These are phyloP conservation scores for Hanseniaspora meyeri DNA, from an alignment of 805 yeast species.

Conservation along the genomic window DNA sequence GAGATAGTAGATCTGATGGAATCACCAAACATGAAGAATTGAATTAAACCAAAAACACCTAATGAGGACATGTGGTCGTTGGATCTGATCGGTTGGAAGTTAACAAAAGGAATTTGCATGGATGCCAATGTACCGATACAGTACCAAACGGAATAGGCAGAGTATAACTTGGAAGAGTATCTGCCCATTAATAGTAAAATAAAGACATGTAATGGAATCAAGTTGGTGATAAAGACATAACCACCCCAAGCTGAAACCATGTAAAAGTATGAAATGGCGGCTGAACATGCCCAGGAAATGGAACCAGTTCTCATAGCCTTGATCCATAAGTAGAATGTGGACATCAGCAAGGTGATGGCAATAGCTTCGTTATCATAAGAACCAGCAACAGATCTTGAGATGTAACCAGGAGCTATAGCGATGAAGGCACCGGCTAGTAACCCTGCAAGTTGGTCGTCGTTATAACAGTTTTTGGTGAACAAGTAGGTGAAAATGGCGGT, in stretches of 20 bases:
- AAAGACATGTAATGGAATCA: slow-evolving; percentile 90
- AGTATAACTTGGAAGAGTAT: slow-evolving; percentile 66
- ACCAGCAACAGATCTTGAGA: slow-evolving; percentile 96
- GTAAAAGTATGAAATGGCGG: slow-evolving; percentile 86
- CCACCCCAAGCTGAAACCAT: slow-evolving; percentile 99
- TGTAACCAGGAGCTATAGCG: slow-evolving; percentile 97
- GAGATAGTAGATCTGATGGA: slow-evolving; percentile 67
- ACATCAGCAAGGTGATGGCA: slow-evolving; percentile 90
- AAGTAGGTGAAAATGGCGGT: slow-evolving; percentile 84
- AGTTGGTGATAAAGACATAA: slow-evolving; percentile 93
- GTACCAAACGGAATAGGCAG: slow-evolving; percentile 94
- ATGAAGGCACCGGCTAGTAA: slow-evolving; percentile 84
- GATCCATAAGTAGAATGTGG: slow-evolving; percentile 91
- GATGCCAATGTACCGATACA: slow-evolving; percentile 94
- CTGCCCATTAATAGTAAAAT: slow-evolving; percentile 89
- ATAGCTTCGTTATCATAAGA: slow-evolving; percentile 98
- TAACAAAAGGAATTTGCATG: slow-evolving; percentile 98
- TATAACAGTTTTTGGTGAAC: slow-evolving; percentile 65
- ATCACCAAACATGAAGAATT: slow-evolving; percentile 75
- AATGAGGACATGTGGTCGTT: slow-evolving; percentile 97
- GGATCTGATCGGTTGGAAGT: slow-evolving; percentile 90
- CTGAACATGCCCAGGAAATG: slow-evolving; percentile 64
- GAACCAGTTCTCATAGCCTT: slow-evolving; percentile 87
- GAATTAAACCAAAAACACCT: slow-evolving; percentile 92
- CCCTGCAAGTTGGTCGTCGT: slow-evolving; percentile 76